These are phyloP conservation scores for Carallia pectinifolia DNA, from an alignment of 345 rosid species.

Conservation along the genomic window DNA sequence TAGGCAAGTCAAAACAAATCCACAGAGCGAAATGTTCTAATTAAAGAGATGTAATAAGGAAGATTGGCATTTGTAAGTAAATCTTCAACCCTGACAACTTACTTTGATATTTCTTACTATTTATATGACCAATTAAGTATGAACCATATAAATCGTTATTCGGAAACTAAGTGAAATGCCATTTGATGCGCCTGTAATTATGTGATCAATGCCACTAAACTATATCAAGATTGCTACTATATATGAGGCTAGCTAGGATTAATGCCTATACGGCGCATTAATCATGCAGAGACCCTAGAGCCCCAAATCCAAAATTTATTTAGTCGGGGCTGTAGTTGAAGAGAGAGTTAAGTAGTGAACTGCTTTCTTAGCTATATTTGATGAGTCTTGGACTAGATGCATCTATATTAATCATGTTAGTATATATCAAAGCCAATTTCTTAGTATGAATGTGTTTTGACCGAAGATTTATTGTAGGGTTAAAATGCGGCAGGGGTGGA, in stretches of 20 bases:
- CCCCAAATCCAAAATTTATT: neutral
- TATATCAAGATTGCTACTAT: neutral
- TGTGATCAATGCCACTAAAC: neutral
- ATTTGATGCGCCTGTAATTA: neutral
- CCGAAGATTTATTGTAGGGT: slow-evolving; percentile 36
- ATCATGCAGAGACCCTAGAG: neutral
- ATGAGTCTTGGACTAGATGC: slow-evolving; percentile 21
- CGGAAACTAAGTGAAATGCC: slow-evolving; percentile 2
- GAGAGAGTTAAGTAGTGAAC: no score
- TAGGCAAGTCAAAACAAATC: slow-evolving; percentile 67
- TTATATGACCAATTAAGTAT: neutral
- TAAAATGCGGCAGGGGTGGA: slow-evolving; percentile 43
- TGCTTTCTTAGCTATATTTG: slow-evolving; percentile 1
- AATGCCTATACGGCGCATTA: neutral
- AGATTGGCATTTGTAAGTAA: slow-evolving; percentile 1
- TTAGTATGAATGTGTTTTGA: slow-evolving; percentile 25
- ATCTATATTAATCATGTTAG: slow-evolving; percentile 8
- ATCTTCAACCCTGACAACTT: slow-evolving; percentile 9
- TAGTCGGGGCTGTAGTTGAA: neutral
- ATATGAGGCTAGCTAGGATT: neutral
- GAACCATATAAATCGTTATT: neutral
- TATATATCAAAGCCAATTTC: slow-evolving; percentile 16
- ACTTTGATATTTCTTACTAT: neutral
- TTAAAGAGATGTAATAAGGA: slow-evolving; percentile 12
- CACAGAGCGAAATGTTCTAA: slow-evolving; percentile 48